Evolutionary conservation across 1,284 basidiomycete species (phyloP).

Genomic region (Marasmius tenuissimus): DNA sequence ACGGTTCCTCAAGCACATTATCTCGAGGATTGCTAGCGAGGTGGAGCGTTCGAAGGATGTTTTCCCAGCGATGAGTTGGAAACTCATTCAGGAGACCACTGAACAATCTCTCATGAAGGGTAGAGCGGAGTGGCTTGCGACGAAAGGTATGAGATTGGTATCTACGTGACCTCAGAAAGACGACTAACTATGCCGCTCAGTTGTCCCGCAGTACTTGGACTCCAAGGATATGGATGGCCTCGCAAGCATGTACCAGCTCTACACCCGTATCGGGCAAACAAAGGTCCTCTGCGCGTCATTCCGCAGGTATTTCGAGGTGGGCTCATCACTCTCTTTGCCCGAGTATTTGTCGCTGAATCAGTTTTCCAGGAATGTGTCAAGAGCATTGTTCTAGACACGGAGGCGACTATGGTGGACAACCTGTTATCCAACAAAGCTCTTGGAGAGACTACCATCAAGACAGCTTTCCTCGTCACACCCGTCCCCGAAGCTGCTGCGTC

Average conservation of each 20-base stretch:
- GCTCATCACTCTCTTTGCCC: conserved; percentile 9
- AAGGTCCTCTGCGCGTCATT: conserved; percentile 63
- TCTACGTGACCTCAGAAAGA: conserved; percentile 4
- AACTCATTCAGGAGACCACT: conserved; percentile 46
- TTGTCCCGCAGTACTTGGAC: conserved; percentile 59
- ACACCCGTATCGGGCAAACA: conserved; percentile 59
- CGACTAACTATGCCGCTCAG: conserved; percentile 32
- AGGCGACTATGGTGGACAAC: conserved; percentile 79
- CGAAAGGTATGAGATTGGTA: conserved; percentile 42
- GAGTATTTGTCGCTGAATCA: neutral
- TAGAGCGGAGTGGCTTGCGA: conserved; percentile 57
- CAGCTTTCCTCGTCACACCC: conserved; percentile 38
- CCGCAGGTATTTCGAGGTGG: conserved; percentile 56
- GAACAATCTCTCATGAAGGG: conserved; percentile 57
- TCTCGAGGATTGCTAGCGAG: conserved; percentile 55
- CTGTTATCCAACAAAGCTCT: conserved; percentile 74
- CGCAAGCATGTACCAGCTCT: conserved; percentile 61
- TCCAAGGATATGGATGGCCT: conserved; percentile 49
- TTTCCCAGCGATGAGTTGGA: conserved; percentile 51
- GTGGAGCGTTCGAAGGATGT: conserved; percentile 49
- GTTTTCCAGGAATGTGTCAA: conserved; percentile 47
- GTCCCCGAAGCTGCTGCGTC: conserved; percentile 21
- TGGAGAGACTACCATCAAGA: conserved; percentile 50
- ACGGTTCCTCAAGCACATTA: conserved; percentile 55
- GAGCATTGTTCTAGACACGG: conserved; percentile 50